These are phyloP conservation scores for Metschnikowia kunwiensis DNA, from an alignment of 805 yeast genomes.

Conservation along the genomic window DNA sequence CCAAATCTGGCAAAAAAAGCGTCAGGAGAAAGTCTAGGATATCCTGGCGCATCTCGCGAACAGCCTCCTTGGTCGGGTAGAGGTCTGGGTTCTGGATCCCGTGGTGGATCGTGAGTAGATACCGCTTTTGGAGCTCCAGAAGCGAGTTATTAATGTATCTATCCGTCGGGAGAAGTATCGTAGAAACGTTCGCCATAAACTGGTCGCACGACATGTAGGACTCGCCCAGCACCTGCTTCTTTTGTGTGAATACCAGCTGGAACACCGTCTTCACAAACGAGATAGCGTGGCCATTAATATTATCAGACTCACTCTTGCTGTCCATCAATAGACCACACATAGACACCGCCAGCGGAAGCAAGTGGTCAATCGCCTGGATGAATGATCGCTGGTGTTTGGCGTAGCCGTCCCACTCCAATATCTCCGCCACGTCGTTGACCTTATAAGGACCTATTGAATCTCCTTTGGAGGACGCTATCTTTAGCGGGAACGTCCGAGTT, in stretches of 20 bases:
- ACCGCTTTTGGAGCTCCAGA: conserved; percentile 25
- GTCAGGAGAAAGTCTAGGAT: conserved; percentile 24
- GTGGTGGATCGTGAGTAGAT: conserved; percentile 28
- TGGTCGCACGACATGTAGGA: conserved; percentile 26
- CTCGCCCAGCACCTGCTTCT: conserved; percentile 4
- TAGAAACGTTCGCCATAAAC: conserved; percentile 25
- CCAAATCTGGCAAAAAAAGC: conserved; percentile 25
- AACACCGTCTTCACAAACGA: conserved; percentile 28
- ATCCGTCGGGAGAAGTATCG: conserved; percentile 38
- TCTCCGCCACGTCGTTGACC: conserved; percentile 45
- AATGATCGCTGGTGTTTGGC: conserved; percentile 64
- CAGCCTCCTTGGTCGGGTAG: conserved; percentile 31
- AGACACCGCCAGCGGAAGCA: conserved; percentile 36
- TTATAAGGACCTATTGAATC: conserved; percentile 28
- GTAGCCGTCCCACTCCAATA: conserved; percentile 53
- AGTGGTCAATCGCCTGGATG: conserved; percentile 59
- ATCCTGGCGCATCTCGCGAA: conserved; percentile 30
- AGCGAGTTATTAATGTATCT: conserved; percentile 24
- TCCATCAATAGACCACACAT: conserved; percentile 36
- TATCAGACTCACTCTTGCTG: not conserved
- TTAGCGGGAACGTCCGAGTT: conserved; percentile 12
- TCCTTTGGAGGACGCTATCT: conserved; percentile 24
- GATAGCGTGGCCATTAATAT: conserved; percentile 22
- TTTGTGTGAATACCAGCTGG: conserved; percentile 24
- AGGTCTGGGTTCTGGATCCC: conserved; percentile 15